Evolutionary conservation across 2,329 filamentous ascomycete species (phyloP).

Genomic region (Geoglossum cookeanum): DNA sequence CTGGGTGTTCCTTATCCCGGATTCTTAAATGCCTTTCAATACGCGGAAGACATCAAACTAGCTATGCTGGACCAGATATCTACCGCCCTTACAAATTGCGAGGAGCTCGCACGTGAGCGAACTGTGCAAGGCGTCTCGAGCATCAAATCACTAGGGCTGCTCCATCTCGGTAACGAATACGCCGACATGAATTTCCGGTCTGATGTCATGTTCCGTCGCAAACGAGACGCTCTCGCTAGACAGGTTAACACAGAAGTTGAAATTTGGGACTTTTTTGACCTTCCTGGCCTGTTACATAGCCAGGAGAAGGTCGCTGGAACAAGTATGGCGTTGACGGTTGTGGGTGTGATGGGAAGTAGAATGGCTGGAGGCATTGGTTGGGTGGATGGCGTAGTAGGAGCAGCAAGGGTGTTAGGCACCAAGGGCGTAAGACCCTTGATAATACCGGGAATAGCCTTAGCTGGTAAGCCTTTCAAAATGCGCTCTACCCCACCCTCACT

Average conservation of each 20-base stretch:
- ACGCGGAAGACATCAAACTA: constrained; percentile 79
- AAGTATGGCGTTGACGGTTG: constrained; percentile 82
- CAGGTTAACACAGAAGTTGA: constrained; percentile 80
- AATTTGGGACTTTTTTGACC: constrained; percentile 83
- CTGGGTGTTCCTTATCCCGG: constrained; percentile 77
- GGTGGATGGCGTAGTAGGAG: constrained; percentile 72
- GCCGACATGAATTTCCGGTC: constrained; percentile 71
- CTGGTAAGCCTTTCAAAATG: constrained; percentile 37
- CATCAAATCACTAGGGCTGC: constrained; percentile 72
- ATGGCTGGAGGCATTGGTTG: constrained; percentile 71
- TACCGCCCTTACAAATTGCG: constrained; percentile 56
- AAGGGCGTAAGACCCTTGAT: constrained; percentile 66
- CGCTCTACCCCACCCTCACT: neutral
- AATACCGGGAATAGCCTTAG: constrained; percentile 58
- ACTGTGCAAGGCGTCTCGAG: constrained; percentile 65
- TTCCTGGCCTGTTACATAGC: constrained; percentile 59
- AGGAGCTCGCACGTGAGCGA: constrained; percentile 64
- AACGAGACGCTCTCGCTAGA: constrained; percentile 60
- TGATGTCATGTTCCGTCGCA: constrained; percentile 84
- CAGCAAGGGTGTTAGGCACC: constrained; percentile 59
- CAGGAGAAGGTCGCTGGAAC: constrained; percentile 93
- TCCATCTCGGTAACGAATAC: constrained; percentile 78
- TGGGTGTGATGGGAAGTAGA: constrained; percentile 65
- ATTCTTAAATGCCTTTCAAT: constrained; percentile 67
- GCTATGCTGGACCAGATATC: constrained; percentile 84